These are phyloP conservation scores for Pseudogymnoascus pannorum DNA, from an alignment of 2,329 filamentous ascomycete species.

Conservation along the genomic window DNA sequence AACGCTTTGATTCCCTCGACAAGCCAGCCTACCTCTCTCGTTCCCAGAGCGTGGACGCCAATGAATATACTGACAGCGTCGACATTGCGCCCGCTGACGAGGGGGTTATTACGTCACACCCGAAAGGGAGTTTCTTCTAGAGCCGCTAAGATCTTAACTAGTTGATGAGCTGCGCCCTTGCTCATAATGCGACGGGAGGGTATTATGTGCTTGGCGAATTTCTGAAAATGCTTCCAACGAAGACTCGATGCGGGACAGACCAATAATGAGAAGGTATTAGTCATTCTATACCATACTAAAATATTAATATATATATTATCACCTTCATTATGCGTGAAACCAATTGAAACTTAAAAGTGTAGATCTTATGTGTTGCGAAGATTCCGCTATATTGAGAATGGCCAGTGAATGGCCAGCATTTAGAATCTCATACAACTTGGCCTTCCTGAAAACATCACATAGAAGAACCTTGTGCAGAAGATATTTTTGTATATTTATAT, in stretches of 20 bases:
- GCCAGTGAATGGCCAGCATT: not conserved
- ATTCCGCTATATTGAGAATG: not conserved
- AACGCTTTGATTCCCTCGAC: slow-evolving; percentile 61
- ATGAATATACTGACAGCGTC: slow-evolving; percentile 25
- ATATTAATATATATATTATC: not conserved
- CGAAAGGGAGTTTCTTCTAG: slow-evolving; percentile 29
- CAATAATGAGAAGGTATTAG: not conserved
- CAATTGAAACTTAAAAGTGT: not conserved
- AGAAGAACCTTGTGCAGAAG: not conserved
- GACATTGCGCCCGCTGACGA: slow-evolving; percentile 19
- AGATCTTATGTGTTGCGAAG: not conserved
- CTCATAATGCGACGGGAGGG: not conserved
- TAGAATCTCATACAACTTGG: not conserved
- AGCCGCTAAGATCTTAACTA: not conserved
- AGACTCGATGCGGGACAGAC: not conserved
- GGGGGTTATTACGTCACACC: slow-evolving; percentile 22
- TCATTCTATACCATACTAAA: not conserved
- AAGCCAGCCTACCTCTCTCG: slow-evolving; percentile 34
- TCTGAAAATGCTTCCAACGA: not conserved
- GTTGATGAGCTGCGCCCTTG: not conserved
- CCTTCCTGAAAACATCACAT: not conserved
- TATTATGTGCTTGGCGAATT: not conserved
- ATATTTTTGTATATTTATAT: not conserved
- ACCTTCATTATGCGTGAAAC: not conserved
- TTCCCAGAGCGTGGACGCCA: slow-evolving; percentile 16